Evolutionary conservation across 805 yeast species (phyloP).

Genomic region (Pichia rugopelliculosa): DNA sequence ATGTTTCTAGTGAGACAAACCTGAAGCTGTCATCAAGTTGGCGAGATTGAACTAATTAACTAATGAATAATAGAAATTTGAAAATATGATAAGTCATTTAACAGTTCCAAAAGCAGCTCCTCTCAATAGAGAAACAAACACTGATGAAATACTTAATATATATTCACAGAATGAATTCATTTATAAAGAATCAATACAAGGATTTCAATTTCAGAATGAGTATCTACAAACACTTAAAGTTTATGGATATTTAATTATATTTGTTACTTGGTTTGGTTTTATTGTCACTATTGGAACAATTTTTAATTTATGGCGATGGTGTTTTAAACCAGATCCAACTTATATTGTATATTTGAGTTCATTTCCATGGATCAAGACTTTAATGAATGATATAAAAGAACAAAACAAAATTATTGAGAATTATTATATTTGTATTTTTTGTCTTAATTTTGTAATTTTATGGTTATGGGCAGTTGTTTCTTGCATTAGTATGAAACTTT

Average conservation of each 20-base stretch:
- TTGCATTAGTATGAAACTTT: slow-evolving; percentile 77
- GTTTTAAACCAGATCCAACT: slow-evolving; percentile 9
- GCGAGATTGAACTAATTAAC: no score
- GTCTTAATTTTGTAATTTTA: slow-evolving; percentile 27
- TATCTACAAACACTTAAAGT: slow-evolving; percentile 13
- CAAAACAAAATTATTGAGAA: slow-evolving; percentile 16
- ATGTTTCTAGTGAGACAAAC: no score
- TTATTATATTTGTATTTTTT: slow-evolving; percentile 26
- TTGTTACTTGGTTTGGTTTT: slow-evolving; percentile 22
- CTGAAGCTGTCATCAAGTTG: no score
- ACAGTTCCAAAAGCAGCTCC: not conserved
- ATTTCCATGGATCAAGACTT: slow-evolving; percentile 3
- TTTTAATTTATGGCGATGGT: slow-evolving; percentile 28
- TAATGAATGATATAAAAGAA: slow-evolving; percentile 5
- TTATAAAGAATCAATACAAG: not conserved
- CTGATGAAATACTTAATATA: not conserved
- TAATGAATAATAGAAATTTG: not conserved
- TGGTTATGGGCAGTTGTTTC: slow-evolving; percentile 70
- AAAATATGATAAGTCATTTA: not conserved
- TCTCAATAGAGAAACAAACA: not conserved
- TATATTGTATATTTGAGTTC: not conserved
- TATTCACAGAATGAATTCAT: not conserved
- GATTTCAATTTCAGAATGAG: slow-evolving; percentile 2
- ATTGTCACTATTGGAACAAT: slow-evolving; percentile 24
- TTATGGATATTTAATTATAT: slow-evolving; percentile 24